Base-by-base conservation (phyloP, 768 basidiomycete genomes). In the Suillus paluster region DNA sequence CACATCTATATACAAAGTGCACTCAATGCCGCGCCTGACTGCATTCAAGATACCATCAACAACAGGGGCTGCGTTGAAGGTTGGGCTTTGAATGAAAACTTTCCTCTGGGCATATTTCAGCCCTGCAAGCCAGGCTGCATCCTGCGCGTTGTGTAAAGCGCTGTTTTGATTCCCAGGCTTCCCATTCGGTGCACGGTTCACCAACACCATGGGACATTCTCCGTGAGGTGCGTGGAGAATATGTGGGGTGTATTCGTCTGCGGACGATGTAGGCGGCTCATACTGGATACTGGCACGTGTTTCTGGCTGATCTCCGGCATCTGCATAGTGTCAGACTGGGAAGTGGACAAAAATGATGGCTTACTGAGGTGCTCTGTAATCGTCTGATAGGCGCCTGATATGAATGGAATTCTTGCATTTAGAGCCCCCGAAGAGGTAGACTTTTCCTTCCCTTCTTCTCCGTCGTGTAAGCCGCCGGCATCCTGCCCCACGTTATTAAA, bases 71-170 rank as follows among this genome's bases (percentile, higher is more conserved):
- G 90, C 88, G 63, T 91, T 91, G 62, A 90, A 82, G 9, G 87
- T 89, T 1, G 90, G 90, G 0, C 87, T 85, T 79, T 91, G 90
- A 59, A 91, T 86, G 75, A 91, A n/a, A n/a, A 90, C 81, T 55
- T 74, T 83, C 67, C 81, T 81, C 69, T 81, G 74, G 9, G 89
- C 88, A 61, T 85, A 83, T 59, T 81, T 77, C 66, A 90, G 78
- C 3, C 80, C 89, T 23, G 86, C 83, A 44, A 91, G 79, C 87
- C 88, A 90, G 6, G 88, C 87, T 9, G 81, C 81, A 62, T 88
- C 86, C 71, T 91, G 89, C 3, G 88, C 84, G 79, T 81, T 80
- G 39, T 81, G 74, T 58, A 83, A 75, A 57, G 71, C 72, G 21
- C 78, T 73, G 5, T 66, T 68, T 2, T 68, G 66, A 68, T 80